phyloP scores from a whole-genome alignment of 495 filamentous ascomycete genomes.

The Penicillium steckii region DNA sequence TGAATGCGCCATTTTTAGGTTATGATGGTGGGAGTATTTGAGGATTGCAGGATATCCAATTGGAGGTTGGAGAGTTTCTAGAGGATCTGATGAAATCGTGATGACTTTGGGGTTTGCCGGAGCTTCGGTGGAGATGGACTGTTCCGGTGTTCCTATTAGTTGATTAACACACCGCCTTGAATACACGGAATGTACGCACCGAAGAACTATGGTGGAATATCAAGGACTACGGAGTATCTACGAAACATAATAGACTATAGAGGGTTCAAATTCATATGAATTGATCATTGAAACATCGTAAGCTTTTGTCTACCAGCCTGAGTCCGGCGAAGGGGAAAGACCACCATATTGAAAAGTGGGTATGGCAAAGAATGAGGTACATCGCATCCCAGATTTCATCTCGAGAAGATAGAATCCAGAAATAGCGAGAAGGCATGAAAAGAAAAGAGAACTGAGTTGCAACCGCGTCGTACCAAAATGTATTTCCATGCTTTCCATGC shows the following conservation, averaged over 20 bases:
- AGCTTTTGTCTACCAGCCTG: background rate
- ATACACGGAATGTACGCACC: too few relatives aligned
- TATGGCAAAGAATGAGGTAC: background rate
- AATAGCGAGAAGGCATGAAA: background rate
- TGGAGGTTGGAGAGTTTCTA: background rate
- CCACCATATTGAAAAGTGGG: background rate
- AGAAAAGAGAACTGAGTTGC: background rate
- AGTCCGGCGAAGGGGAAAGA: background rate
- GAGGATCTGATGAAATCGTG: background rate
- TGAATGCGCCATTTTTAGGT: constrained; percentile 44
- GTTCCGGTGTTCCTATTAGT: background rate
- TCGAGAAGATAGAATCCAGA: background rate
- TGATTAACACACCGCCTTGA: background rate
- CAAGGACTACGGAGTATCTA: too few relatives aligned
- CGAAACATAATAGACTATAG: too few relatives aligned
- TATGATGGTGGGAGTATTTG: background rate
- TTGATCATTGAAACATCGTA: background rate
- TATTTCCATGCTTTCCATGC: background rate
- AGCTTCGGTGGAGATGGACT: background rate
- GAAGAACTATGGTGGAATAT: background rate
- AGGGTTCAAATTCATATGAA: background rate
- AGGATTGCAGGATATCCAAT: too few relatives aligned
- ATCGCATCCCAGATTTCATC: background rate
- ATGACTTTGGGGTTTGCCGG: background rate
- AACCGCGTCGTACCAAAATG: background rate